Evolutionary conservation across 306 rosid species (phyloP), one percentile per base, ranked within the genome.

Genomic region (Cicer pinnatifidum): DNA sequence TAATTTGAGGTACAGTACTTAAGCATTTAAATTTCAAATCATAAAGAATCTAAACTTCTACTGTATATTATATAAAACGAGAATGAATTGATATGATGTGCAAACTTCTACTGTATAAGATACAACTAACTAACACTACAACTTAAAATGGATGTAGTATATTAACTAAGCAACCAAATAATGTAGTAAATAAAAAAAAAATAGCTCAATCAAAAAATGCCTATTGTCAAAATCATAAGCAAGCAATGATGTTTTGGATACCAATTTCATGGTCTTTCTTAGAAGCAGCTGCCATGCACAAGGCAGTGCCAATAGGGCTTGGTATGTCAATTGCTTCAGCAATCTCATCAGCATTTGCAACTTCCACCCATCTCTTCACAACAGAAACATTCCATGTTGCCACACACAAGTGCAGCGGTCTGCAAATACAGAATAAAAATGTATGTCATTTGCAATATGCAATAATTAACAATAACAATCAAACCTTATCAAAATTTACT

Each of bases 261-360:
- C 99, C 99, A 81, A 73, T 85, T 85, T 94, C 96, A 82, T 90
- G 99, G 82, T 89, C 96, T 78, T 91, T 94, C 88, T 94, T 94
- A 52, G 95, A 82, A 70, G 93, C 92, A 82, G 99, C 97, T 12
- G 99, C 99, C 96, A 94, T 89, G 82, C 99, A 94, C 80, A 94
- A 82, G 10, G 99, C 95, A 71, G 96, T 91, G 81, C 99, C 99
- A 79, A 88, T 78, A 65, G 96, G 87, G 73, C 90, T 83, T 64
- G 83, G 84, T 63, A 90, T 86, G 78, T 94, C 96, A 88, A 94
- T 88, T 68, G 96, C 90, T 79, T 87, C 91, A 12, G 85, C 88
- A 80, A 94, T 90, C 80, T 89, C 99, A 79, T 91, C 87, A n/a
- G 80, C 23, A 61, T 89, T 86, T 72, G 99, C 93, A 82, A 91